phyloP scores from a whole-genome alignment of 2,329 filamentous ascomycete species.

The Xylaria sp. region DNA sequence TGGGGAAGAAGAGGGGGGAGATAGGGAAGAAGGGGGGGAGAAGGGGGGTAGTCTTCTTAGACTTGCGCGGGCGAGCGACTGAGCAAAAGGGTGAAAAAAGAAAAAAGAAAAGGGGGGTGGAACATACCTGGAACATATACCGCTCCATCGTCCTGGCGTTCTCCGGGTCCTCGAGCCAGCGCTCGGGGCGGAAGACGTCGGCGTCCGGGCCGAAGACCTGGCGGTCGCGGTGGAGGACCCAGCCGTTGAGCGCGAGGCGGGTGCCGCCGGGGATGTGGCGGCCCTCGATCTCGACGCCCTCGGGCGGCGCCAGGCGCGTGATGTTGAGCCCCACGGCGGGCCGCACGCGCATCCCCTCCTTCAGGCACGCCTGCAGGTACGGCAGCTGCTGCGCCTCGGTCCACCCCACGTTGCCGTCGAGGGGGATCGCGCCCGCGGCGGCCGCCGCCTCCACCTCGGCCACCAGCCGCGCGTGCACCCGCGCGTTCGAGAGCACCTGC shows the following conservation, averaged over 20 bases:
- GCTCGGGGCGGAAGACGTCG: constrained; percentile 55
- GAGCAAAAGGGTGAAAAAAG: background rate
- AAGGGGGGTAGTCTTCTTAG: no score
- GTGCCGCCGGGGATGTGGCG: constrained; percentile 55
- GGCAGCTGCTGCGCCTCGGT: constrained; percentile 50
- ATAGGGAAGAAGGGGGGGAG: no score
- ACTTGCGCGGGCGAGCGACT: no score
- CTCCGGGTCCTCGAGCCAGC: constrained; percentile 55
- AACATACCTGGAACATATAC: constrained; percentile 57
- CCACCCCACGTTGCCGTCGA: constrained; percentile 50
- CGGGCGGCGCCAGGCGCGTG: constrained; percentile 52
- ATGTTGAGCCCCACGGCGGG: constrained; percentile 60
- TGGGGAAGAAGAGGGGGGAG: background rate
- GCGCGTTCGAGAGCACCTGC: constrained; percentile 48
- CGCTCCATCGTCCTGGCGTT: constrained; percentile 51
- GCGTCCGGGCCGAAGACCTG: constrained; percentile 54
- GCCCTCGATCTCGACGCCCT: constrained; percentile 56
- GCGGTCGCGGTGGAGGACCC: constrained; percentile 54
- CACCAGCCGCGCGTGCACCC: constrained; percentile 44
- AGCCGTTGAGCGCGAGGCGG: constrained; percentile 55
- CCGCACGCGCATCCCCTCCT: constrained; percentile 58
- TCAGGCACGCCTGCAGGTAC: constrained; percentile 60
- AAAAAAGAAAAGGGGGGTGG: background rate
- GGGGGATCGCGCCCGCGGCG: constrained; percentile 37
- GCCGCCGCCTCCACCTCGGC: constrained; percentile 50